Base-by-base conservation (phyloP, 306 rosid species). In the Vachellia pachyceras region DNA sequence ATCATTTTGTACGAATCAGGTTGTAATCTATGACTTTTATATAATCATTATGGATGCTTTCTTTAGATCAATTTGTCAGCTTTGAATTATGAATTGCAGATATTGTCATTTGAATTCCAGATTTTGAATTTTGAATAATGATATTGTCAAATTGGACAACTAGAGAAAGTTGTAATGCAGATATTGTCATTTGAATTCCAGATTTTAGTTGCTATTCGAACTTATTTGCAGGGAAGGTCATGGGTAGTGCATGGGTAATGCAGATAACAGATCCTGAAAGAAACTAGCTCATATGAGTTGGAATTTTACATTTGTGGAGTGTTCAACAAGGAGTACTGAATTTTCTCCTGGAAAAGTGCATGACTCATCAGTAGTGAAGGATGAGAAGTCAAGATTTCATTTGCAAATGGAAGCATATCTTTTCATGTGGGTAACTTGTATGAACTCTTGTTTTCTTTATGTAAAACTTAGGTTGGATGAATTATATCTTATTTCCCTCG, bases 131-230 rank as follows among this genome's bases (percentile, higher is more conserved):
- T n/a, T n/a, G n/a, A n/a, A n/a, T n/a, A n/a, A n/a, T n/a, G 88
- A 63, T 94, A 92, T 82, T 94, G 98, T 86, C 70, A 69, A 55
- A 39, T 71, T 73, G 92, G 91, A 40, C 82, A 87, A 80, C 79
- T 88, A 39, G 90, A 89, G 65, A 90, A 82, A 85, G 91, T 86
- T 55, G 68, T 90, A n/a, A n/a, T n/a, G n/a, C n/a, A n/a, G n/a
- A n/a, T n/a, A n/a, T n/a, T n/a, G n/a, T n/a, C n/a, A n/a, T n/a
- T n/a, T n/a, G n/a, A n/a, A n/a, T n/a, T n/a, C n/a, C n/a, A n/a
- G n/a, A n/a, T n/a, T n/a, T n/a, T n/a, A n/a, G 99, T 97, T 84
- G 99, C 98, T 69, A 92, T 95, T 77, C 90, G 98, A 88, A 95
- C 98, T 81, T 95, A 95, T 86, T 90, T 95, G 76, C 71, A 93